Evolutionary conservation across 345 rosid genomes (phyloP).

Genomic region (Litchi chinensis): DNA sequence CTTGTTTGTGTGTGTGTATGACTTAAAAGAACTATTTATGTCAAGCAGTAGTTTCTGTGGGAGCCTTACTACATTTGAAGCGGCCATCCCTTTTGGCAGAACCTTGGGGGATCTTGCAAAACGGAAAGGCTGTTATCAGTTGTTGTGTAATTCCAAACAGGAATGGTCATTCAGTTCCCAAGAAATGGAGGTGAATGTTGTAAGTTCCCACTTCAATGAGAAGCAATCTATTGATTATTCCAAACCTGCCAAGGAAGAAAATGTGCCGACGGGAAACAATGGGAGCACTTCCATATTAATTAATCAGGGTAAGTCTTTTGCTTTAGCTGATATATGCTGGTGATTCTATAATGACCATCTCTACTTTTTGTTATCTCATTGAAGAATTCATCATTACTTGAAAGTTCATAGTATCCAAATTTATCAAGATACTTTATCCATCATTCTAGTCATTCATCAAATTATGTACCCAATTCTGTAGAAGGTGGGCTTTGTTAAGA

Average conservation of each 20-base stretch:
- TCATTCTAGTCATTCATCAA: not conserved
- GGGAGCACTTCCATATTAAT: constrained; percentile 35
- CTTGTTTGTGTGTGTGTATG: constrained; percentile 12
- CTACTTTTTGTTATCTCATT: not conserved
- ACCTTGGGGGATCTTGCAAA: constrained; percentile 19
- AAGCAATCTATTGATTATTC: constrained; percentile 34
- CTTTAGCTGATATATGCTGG: not conserved
- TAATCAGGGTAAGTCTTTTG: constrained; percentile 47
- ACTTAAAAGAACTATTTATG: constrained; percentile 25
- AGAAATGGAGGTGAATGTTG: constrained; percentile 35
- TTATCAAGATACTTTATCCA: not conserved
- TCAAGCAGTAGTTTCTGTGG: constrained; percentile 16
- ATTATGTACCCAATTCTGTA: not conserved
- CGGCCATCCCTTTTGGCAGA: constrained; percentile 18
- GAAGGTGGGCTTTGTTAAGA: not conserved
- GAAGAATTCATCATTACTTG: not conserved
- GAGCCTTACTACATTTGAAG: constrained; percentile 20
- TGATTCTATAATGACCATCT: not conserved
- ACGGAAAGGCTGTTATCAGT: constrained; percentile 15
- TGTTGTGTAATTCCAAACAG: constrained; percentile 25
- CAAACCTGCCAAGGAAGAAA: constrained; percentile 32
- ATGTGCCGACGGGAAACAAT: constrained; percentile 37
- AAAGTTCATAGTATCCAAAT: not conserved
- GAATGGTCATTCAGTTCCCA: constrained; percentile 38
- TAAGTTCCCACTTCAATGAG: constrained; percentile 42